A percentile compares a stretch with the other conserved stretches of the same genome.
Conservation (phyloP, 2,329 filamentous ascomycete genomes). For the Phaeoacremonium minimum region DNA sequence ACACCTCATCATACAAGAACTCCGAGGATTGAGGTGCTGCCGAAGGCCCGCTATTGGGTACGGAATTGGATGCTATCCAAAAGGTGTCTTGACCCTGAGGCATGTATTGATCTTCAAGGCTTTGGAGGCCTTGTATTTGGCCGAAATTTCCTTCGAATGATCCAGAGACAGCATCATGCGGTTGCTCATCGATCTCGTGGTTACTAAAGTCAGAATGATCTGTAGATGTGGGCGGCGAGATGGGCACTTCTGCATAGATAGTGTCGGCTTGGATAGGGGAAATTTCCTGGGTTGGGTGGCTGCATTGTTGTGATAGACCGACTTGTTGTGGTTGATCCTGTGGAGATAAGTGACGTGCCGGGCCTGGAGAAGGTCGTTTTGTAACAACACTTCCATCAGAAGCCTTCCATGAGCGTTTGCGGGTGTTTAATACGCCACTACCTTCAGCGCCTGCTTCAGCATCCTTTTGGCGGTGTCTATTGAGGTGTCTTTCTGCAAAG, state of each 20-base stretch:
- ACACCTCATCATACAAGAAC: constrained; percentile 45
- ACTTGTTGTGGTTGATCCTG: background rate
- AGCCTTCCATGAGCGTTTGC: constrained; percentile 53
- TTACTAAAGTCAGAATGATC: constrained; percentile 2
- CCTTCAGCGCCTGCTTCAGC: constrained; percentile 49
- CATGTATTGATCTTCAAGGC: background rate
- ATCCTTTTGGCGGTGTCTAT: constrained; percentile 47
- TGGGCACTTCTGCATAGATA: constrained; percentile 2
- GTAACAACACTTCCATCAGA: constrained; percentile 47
- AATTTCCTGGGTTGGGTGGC: too few species aligned
- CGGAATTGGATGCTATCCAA: too few species aligned
- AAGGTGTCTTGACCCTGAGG: background rate
- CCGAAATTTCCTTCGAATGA: background rate
- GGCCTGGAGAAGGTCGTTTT: constrained; percentile 24
- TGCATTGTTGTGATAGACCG: background rate
- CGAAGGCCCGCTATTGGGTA: background rate
- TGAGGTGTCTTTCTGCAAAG: constrained; percentile 51
- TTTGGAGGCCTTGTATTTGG: background rate
- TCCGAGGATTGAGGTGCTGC: background rate
- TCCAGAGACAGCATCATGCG: background rate
- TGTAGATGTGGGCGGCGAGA: constrained; percentile 6
- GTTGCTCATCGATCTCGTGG: background rate
- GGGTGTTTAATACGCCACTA: constrained; percentile 44
- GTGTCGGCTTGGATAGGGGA: constrained; percentile 4
- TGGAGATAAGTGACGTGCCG: background rate